Conservation (phyloP, 192 early-diverging fungal species). For the Podila minutissima region DNA sequence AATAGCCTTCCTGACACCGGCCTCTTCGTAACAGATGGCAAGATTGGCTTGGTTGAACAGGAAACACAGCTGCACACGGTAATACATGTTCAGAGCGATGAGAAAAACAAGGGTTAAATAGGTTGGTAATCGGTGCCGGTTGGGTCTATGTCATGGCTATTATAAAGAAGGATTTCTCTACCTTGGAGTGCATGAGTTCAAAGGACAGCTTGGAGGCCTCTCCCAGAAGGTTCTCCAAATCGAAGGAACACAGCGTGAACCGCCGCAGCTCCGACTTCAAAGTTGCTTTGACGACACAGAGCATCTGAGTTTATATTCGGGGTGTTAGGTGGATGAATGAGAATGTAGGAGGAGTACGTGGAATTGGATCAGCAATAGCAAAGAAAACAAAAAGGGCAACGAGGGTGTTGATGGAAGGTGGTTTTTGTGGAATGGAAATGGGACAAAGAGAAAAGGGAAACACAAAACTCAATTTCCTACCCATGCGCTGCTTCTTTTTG, state of each 20-base stretch:
- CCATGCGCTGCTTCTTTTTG: too few species aligned
- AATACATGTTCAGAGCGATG: background rate
- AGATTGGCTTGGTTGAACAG: constrained; percentile 25
- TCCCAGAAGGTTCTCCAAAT: constrained; percentile 8
- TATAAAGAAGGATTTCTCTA: background rate
- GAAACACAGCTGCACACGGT: constrained; percentile 18
- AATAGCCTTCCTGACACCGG: constrained; percentile 6
- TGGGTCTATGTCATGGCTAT: too few species aligned
- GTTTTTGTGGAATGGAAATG: background rate
- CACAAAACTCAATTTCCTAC: background rate
- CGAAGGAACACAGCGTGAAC: constrained; percentile 23
- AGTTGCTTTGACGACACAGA: constrained; percentile 36
- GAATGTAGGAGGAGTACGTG: background rate
- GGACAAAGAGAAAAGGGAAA: background rate
- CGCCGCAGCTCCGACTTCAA: constrained; percentile 22
- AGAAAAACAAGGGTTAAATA: background rate
- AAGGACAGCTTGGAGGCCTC: constrained; percentile 15
- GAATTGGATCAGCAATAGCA: background rate
- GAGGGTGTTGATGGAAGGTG: background rate
- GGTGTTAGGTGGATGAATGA: background rate
- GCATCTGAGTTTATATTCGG: constrained; percentile 2
- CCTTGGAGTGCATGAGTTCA: constrained; percentile 27
- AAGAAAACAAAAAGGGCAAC: background rate
- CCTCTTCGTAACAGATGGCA: constrained; percentile 17
- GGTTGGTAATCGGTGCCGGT: too few species aligned